phyloP scores from a whole-genome alignment of 2,329 filamentous ascomycete genomes.

The Xylariaceae sp. region DNA sequence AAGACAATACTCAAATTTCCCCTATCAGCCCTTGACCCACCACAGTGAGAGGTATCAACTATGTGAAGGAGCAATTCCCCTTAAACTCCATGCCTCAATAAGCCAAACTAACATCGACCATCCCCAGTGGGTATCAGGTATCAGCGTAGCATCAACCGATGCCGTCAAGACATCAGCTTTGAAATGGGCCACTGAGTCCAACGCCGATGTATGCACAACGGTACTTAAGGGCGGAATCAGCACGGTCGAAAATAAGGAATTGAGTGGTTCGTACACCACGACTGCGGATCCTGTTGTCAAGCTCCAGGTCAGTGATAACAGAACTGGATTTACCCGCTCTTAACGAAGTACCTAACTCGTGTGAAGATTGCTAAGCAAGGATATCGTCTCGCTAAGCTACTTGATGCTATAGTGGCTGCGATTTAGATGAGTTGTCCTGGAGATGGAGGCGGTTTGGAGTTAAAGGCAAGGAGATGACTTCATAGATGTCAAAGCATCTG shows the following conservation, averaged over 20 bases:
- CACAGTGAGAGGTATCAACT: no score
- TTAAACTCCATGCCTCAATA: no score
- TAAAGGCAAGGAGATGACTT: background rate
- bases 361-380: conserved; percentile 39
- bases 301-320: conserved; percentile 27
- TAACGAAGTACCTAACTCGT: no score
- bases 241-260: conserved; percentile 37
- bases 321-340: no score
- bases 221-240: conserved; percentile 36
- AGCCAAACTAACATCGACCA: no score
- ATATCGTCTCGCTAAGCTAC: conserved; percentile 34
- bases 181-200: conserved; percentile 40
- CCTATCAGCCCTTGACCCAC: no score
- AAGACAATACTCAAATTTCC: no score
- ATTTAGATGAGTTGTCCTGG: conserved; percentile 3
- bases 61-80: no score
- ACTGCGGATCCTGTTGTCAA: conserved; percentile 36
- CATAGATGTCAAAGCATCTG: no score
- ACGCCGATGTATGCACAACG: conserved; percentile 40
- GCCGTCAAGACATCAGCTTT: conserved; percentile 28
- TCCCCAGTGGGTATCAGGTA: conserved; percentile 31
- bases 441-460: no score
- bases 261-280: conserved; percentile 38
- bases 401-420: conserved; percentile 31
- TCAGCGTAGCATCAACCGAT: conserved; percentile 31